Percentiles rank a stretch among this genome's conserved stretches.
Evolutionary conservation across 2,329 filamentous ascomycete genomes (phyloP).

Genomic region (Dryadomyces quercus-mongolicae): DNA sequence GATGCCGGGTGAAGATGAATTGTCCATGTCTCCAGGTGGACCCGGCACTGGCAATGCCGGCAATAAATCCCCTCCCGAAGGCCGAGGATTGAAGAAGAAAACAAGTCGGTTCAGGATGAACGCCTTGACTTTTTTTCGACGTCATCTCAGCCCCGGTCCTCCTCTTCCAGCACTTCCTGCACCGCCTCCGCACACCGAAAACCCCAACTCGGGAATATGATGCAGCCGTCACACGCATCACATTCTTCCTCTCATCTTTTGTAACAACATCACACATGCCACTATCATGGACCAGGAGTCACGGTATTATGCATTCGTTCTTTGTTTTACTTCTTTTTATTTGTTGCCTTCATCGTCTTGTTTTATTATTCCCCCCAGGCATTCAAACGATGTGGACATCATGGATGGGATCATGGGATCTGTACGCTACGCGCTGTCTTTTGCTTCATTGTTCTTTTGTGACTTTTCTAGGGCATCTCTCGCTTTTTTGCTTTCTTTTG

Average conservation of each 20-base stretch:
- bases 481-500: neutral
- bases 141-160: conserved; percentile 33
- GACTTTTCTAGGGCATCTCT: neutral
- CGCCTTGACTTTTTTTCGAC: conserved; percentile 42
- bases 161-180: conserved; percentile 16
- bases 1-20: conserved; percentile 22
- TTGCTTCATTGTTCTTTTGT: neutral
- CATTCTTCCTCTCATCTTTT: neutral
- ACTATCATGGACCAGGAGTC: conserved; percentile 2
- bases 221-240: neutral
- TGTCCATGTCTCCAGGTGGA: conserved; percentile 15
- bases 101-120: conserved; percentile 53
- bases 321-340: conserved; percentile 1
- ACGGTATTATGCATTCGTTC: neutral
- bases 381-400: neutral
- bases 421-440: neutral
- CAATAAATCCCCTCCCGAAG: conserved; percentile 22
- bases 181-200: neutral
- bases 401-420: neutral
- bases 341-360: conserved; percentile 2
- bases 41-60: conserved; percentile 29
- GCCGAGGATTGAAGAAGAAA: conserved; percentile 45
- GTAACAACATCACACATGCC: conserved; percentile 1
- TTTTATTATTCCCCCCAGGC: neutral
- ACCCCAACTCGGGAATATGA: neutral